Evolutionary conservation across 805 yeast genomes (phyloP).

Genomic region (Yarrowia osloensis): DNA sequence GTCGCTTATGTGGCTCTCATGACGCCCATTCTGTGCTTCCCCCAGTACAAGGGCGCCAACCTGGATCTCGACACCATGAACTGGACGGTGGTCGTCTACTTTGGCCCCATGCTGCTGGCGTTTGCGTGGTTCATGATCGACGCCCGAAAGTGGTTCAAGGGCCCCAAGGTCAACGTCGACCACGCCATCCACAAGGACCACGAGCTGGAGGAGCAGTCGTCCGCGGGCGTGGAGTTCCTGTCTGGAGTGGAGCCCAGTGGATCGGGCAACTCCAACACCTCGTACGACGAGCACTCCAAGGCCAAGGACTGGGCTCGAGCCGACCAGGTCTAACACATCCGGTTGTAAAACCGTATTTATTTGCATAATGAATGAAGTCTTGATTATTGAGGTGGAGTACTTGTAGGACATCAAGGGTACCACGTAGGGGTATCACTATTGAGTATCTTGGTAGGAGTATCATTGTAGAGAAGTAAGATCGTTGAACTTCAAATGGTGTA

Average conservation of each 20-base stretch:
- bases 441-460: too few relatives aligned
- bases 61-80: constrained; percentile 52
- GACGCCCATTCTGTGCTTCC: constrained; percentile 65
- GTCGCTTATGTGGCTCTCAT: constrained; percentile 54
- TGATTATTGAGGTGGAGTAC: neutral
- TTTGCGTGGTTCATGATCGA: constrained; percentile 52
- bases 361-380: constrained; percentile 7
- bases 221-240: constrained; percentile 21
- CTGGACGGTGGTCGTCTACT: constrained; percentile 65
- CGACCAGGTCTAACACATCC: neutral
- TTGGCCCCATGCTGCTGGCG: constrained; percentile 59
- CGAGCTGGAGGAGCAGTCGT: constrained; percentile 28
- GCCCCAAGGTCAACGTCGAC: constrained; percentile 59
- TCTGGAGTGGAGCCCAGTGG: constrained; percentile 9
- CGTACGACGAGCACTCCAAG: neutral
- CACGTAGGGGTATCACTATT: too few relatives aligned
- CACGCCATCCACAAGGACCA: constrained; percentile 37
- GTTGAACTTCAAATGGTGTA: too few relatives aligned
- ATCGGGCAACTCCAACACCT: neutral
- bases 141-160: constrained; percentile 62
- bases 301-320: constrained; percentile 21
- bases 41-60: constrained; percentile 48
- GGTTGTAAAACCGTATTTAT: neutral
- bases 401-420: neutral
- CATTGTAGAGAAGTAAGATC: too few relatives aligned